Evolutionary conservation across 1,284 basidiomycete species (phyloP).

Genomic region (Sphagnurus paluster): DNA sequence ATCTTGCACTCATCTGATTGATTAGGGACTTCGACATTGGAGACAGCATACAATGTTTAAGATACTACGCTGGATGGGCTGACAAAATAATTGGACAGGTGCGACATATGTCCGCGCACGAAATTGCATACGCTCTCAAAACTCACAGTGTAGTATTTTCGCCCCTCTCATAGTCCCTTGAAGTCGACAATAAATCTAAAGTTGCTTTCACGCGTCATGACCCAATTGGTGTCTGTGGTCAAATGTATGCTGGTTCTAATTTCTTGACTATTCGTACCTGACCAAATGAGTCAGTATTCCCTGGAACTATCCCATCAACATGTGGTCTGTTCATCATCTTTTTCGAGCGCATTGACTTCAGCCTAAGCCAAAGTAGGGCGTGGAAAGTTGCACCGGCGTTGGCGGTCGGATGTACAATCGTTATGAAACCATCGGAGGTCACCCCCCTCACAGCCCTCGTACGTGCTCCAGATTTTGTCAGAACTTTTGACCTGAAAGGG

Average conservation of each 20-base stretch:
- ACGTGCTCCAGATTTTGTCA: constrained; percentile 26
- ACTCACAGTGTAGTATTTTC: background rate
- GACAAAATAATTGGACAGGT: constrained; percentile 73
- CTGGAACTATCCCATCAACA: constrained; percentile 91
- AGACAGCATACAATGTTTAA: constrained; percentile 77
- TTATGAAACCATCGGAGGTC: constrained; percentile 92
- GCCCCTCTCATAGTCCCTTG: constrained; percentile 56
- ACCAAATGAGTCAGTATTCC: constrained; percentile 60
- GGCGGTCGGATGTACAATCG: constrained; percentile 84
- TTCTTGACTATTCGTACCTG: constrained; percentile 6
- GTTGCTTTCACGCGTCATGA: constrained; percentile 89
- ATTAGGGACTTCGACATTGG: constrained; percentile 81
- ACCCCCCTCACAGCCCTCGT: constrained; percentile 89
- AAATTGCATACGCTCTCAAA: no score
- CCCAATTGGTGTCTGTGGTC: constrained; percentile 91
- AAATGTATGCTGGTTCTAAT: constrained; percentile 60
- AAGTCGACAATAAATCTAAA: constrained; percentile 79
- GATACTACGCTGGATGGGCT: constrained; percentile 80
- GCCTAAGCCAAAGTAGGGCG: constrained; percentile 46
- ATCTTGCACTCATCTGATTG: background rate
- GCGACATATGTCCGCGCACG: background rate
- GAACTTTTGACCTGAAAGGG: constrained; percentile 8
- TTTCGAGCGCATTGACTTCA: constrained; percentile 5
- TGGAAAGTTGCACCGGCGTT: constrained; percentile 93
- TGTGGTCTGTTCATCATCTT: constrained; percentile 60